Evolutionary conservation across 352 stramenopile genomes (phyloP).

Genomic region (Albugo laibachii): DNA sequence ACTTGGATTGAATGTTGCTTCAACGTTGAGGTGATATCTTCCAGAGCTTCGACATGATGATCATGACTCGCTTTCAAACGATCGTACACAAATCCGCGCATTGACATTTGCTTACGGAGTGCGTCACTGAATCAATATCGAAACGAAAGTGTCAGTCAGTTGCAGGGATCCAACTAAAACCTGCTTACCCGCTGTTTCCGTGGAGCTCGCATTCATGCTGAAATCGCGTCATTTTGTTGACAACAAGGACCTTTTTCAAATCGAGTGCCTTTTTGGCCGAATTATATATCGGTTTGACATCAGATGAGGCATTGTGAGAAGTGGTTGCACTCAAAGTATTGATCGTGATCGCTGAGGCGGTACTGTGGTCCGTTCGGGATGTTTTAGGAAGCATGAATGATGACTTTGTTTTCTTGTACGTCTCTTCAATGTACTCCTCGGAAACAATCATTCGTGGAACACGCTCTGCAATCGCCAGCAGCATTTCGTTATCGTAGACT

Average conservation of each 20-base stretch:
- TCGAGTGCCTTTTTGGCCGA: constrained; percentile 20
- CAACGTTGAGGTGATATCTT: constrained; percentile 69
- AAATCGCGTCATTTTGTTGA: constrained; percentile 78
- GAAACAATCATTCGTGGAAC: constrained; percentile 78
- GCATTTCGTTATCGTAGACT: constrained; percentile 77
- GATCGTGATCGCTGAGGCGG: neutral
- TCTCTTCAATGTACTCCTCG: constrained; percentile 76
- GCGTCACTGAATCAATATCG: constrained; percentile 27
- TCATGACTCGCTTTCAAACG: constrained; percentile 72
- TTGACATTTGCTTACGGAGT: constrained; percentile 79
- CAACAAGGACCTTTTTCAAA: constrained; percentile 66
- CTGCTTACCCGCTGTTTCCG: constrained; percentile 47
- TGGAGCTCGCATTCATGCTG: constrained; percentile 71
- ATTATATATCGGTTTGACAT: neutral
- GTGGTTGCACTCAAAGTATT: neutral
- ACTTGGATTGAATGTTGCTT: constrained; percentile 48
- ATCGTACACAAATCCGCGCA: constrained; percentile 77
- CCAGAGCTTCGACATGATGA: constrained; percentile 62
- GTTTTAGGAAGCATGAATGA: neutral
- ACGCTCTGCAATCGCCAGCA: constrained; percentile 62
- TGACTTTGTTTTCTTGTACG: constrained; percentile 20
- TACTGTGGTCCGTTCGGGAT: neutral
- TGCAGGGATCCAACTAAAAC: constrained; percentile 1
- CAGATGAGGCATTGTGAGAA: neutral
- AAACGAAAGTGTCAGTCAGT: neutral